Evolutionary conservation across 306 rosid genomes (phyloP).

Genomic region (Cucumis melo): DNA sequence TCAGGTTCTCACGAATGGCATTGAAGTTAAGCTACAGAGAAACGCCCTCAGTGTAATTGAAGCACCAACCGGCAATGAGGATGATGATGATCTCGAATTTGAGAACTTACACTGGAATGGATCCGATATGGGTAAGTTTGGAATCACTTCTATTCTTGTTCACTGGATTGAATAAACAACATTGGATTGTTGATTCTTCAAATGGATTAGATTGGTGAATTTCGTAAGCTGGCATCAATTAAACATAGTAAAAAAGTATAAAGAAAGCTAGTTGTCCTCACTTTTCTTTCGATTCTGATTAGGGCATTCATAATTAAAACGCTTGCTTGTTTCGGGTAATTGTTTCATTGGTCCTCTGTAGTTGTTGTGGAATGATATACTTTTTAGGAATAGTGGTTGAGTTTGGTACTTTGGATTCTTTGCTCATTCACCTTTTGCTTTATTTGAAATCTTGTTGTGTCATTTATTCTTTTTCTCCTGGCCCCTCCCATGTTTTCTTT

Average conservation of each 20-base stretch:
- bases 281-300: background rate
- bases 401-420: constrained; percentile 78
- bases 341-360: constrained; percentile 5
- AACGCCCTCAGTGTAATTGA: constrained; percentile 96
- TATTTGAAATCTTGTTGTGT: constrained; percentile 22
- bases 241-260: background rate
- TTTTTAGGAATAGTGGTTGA: constrained; percentile 13
- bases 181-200: background rate
- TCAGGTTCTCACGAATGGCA: constrained; percentile 96
- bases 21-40: constrained; percentile 96
- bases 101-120: constrained; percentile 78
- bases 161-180: background rate
- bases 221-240: background rate
- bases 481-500: constrained; percentile 16
- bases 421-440: constrained; percentile 43
- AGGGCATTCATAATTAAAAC: constrained; percentile 5
- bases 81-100: constrained; percentile 84
- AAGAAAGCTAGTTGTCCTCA: background rate
- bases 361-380: constrained; percentile 6
- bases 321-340: background rate
- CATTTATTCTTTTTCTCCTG: constrained; percentile 21
- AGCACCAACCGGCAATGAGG: constrained; percentile 95
- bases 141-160: background rate
- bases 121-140: constrained; percentile 79
- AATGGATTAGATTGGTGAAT: background rate